Base-by-base conservation (phyloP, 2,329 filamentous ascomycete genomes). In the Daldinia eschscholtzii region DNA sequence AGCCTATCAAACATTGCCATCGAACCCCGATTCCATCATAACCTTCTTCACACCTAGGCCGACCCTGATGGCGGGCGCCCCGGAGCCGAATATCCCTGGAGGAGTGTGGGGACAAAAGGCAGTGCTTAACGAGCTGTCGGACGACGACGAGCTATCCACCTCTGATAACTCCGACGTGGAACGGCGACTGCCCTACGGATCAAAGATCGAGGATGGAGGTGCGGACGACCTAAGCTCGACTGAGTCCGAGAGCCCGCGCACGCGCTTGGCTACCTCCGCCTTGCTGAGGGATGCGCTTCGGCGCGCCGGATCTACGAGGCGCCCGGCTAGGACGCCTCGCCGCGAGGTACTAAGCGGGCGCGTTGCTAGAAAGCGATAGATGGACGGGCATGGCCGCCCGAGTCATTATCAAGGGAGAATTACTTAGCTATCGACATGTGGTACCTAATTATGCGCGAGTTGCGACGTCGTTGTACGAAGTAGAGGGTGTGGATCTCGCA, bases 251-350 rank as follows among this genome's bases (percentile, higher is more conserved):
- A 6, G 10, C 44, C 20, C 5, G 12, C 5, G 2, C 23, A 26
- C 44, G 13, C 46, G 46, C 46, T 52, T 52, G 46, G 33, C 46
- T 30, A 18, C 26, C 15, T 52, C 46, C 46, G 46, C 46, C 15
- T 9, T 52, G 26, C 46, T 52, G 15, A 28, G 46, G 10, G 9
- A 33, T 3, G 26, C 46, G 26, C 46, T 52, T 10, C 15, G 20
- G 28, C 5, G 26, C 46, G 26, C 46, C 3, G 46, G 26, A 52
- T 52, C 46, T n/a, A 26, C n/a, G 26, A 52, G 33, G 46, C 46
- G 46, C 15, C 28, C 46, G 46, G 26, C 26, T 15, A 30, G 46
- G 46, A 52, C 52, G 33, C 20, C 52, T 7, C 20, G 37, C 18
- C 52, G 33, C 12, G 33, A 35, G 9, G 33, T 37, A 5, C 20